These are phyloP conservation scores for Chondrus crispus DNA, from an alignment of 23 red algal genomes.

Conservation along the genomic window DNA sequence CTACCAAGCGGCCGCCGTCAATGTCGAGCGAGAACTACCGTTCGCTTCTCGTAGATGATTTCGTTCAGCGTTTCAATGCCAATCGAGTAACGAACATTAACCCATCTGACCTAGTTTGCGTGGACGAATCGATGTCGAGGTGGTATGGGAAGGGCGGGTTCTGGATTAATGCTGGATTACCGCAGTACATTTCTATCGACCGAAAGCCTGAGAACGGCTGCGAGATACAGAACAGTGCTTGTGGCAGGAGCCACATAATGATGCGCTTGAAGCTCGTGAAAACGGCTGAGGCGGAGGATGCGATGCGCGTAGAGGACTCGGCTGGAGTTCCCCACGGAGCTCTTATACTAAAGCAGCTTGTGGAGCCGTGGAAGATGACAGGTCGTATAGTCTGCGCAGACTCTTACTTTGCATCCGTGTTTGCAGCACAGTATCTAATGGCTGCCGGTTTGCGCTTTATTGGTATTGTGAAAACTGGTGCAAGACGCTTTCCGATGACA, in stretches of 20 bases:
- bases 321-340: not conserved
- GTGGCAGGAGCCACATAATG: not conserved
- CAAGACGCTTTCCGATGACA: not conserved
- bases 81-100: not conserved
- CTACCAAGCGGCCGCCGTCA: not conserved
- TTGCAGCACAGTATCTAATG: not conserved
- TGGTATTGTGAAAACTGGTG: constrained; percentile 16
- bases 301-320: not conserved
- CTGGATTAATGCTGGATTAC: not conserved
- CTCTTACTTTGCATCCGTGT: constrained; percentile 13
- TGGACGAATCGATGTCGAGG: constrained; percentile 6
- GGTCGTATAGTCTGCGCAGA: not conserved
- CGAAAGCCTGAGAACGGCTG: constrained; percentile 39
- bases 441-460: not conserved
- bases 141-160: constrained; percentile 1
- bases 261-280: not conserved
- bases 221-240: not conserved
- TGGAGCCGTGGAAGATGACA: not conserved
- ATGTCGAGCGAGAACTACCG: not conserved
- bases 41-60: not conserved
- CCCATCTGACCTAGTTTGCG: not conserved
- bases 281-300: not conserved
- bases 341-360: not conserved
- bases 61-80: not conserved
- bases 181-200: not conserved